Conservation (phyloP, 1,284 basidiomycete species). For the Wolfiporia cocos region DNA sequence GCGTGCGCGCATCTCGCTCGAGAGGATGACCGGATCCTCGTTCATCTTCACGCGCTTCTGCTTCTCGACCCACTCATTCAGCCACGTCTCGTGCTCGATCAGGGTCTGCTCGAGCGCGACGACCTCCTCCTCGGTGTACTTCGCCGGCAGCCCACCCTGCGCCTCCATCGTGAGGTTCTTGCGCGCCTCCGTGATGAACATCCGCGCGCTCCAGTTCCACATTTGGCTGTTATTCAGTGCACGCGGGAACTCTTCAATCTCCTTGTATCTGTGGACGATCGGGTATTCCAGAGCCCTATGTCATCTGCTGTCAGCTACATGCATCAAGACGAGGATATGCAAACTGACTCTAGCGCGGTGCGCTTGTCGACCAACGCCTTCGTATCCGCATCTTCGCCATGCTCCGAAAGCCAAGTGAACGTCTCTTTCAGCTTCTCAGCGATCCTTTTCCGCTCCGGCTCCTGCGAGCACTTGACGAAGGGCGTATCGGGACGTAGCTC, state of each 20-base stretch:
- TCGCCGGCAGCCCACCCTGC: constrained; percentile 53
- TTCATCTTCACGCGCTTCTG: constrained; percentile 70
- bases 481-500: constrained; percentile 59
- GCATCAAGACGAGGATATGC: too few relatives aligned
- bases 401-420: constrained; percentile 79
- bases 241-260: constrained; percentile 73
- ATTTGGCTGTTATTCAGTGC: constrained; percentile 74
- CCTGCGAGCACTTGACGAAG: constrained; percentile 76
- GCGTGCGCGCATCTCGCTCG: constrained; percentile 75
- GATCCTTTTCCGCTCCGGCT: constrained; percentile 65
- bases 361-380: constrained; percentile 70
- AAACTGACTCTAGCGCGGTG: constrained; percentile 75
- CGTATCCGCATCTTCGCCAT: constrained; percentile 81
- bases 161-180: constrained; percentile 63
- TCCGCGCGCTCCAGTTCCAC: constrained; percentile 75
- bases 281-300: constrained; percentile 74
- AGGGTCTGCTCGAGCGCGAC: constrained; percentile 68
- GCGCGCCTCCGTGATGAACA: constrained; percentile 79
- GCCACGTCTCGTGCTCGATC: constrained; percentile 76
- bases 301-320: too few relatives aligned
- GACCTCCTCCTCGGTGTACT: constrained; percentile 81
- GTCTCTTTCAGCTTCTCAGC: constrained; percentile 62
- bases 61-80: constrained; percentile 72
- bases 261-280: constrained; percentile 80
- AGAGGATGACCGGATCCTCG: constrained; percentile 78